phyloP scores from a whole-genome alignment of 257 asterid species.

The Cruciata laevipes region DNA sequence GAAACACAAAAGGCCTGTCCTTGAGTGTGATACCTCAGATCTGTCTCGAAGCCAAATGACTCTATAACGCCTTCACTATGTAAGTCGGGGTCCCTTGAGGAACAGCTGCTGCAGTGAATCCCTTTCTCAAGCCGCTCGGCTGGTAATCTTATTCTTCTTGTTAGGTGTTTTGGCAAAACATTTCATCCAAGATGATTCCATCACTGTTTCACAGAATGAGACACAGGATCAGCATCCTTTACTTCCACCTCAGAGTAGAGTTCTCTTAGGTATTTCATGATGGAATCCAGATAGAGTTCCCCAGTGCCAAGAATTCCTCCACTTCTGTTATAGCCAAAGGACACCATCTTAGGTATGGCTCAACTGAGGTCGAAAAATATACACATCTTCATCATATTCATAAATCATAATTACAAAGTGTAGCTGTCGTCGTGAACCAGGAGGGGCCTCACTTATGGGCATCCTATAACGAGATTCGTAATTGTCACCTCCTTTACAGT shows the following conservation, averaged over 20 bases:
- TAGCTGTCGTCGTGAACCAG: conserved; percentile 99
- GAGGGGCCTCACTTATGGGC: conserved; percentile 89
- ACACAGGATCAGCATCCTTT: conserved; percentile 99
- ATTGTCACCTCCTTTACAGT: conserved; percentile 85
- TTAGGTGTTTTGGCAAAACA: conserved; percentile 98
- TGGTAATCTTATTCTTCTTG: conserved; percentile 91
- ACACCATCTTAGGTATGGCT: conserved; percentile 88
- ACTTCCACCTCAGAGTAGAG: conserved; percentile 98
- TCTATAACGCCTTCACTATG: conserved; percentile 93
- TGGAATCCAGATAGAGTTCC: conserved; percentile 84
- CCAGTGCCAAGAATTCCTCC: conserved; percentile 95
- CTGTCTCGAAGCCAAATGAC: conserved; percentile 95
- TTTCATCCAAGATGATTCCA: conserved; percentile 93
- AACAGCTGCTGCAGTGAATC: conserved; percentile 89
- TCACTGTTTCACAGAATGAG: conserved; percentile 95
- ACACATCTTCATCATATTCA: conserved; percentile 75
- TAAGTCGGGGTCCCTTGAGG: conserved; percentile 98
- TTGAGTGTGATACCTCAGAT: conserved; percentile 93
- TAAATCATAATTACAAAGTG: conserved; percentile 70
- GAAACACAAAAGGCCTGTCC: conserved; percentile 91
- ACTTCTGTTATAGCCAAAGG: conserved; percentile 95
- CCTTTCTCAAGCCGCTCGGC: conserved; percentile 97
- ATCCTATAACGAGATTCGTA: conserved; percentile 97
- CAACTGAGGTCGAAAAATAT: conserved; percentile 87
- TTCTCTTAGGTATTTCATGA: conserved; percentile 98